phyloP scores from a whole-genome alignment of 805 yeast species.

The Candida coleopterorum region DNA sequence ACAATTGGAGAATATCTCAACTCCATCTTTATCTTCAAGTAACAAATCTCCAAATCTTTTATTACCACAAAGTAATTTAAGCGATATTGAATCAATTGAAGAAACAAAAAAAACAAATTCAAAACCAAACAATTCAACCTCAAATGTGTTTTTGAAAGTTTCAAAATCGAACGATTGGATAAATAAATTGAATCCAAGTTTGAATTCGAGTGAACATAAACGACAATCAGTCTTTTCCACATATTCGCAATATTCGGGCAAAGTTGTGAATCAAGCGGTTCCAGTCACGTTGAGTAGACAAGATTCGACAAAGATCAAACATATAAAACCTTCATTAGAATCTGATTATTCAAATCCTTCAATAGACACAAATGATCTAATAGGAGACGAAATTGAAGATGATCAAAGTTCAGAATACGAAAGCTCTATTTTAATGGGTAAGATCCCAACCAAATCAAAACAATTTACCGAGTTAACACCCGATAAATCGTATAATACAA shows the following conservation, averaged over 20 bases:
- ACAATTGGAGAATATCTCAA: background rate
- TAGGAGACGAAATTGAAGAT: slow-evolving; percentile 4
- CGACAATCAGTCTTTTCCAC: slow-evolving; percentile 18
- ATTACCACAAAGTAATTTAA: slow-evolving; percentile 4
- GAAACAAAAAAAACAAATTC: no score
- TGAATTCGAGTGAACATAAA: background rate
- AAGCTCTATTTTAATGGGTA: slow-evolving; percentile 11
- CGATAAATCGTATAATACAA: slow-evolving; percentile 27
- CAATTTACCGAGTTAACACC: slow-evolving; percentile 15
- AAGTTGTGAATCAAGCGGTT: slow-evolving; percentile 14
- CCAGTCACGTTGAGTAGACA: slow-evolving; percentile 7
- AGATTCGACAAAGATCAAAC: slow-evolving; percentile 4
- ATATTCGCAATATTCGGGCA: slow-evolving; percentile 20
- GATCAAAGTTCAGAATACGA: slow-evolving; percentile 9
- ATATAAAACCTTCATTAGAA: slow-evolving; percentile 1
- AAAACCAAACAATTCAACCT: background rate
- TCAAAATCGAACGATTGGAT: no score
- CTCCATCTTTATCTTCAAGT: background rate
- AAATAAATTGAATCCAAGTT: no score
- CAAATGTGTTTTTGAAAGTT: no score
- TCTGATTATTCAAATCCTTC: background rate
- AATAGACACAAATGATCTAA: slow-evolving; percentile 4
- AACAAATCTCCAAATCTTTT: background rate
- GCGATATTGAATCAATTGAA: slow-evolving; percentile 4
- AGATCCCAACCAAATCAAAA: slow-evolving; percentile 9